Conservation (phyloP, 495 filamentous ascomycete species). For the Mytilinidion resinicola region DNA sequence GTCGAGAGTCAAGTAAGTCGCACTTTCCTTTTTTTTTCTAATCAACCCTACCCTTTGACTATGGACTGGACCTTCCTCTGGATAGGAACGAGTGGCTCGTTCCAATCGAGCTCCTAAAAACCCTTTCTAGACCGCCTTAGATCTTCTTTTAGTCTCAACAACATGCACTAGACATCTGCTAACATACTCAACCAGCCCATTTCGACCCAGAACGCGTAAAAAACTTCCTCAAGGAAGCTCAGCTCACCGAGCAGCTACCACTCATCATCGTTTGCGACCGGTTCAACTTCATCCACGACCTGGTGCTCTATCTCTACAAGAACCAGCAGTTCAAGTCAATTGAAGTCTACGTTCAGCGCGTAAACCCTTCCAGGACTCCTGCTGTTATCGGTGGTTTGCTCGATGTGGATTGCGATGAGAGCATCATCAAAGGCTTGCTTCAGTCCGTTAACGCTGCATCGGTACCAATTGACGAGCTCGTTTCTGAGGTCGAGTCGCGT, state of each 20-base stretch:
- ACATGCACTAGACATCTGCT: no score
- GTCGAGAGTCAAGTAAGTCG: constrained; percentile 66
- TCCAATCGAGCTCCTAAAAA: no score
- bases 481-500: constrained; percentile 86
- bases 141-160: no score
- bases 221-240: constrained; percentile 98
- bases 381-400: constrained; percentile 92
- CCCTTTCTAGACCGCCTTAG: no score
- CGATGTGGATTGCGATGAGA: constrained; percentile 96
- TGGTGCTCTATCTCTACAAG: constrained; percentile 96
- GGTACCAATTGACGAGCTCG: constrained; percentile 93
- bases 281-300: constrained; percentile 95
- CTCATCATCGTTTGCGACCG: constrained; percentile 98
- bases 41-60: not conserved
- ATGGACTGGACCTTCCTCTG: no score
- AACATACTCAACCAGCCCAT: constrained; percentile 45
- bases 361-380: constrained; percentile 90
- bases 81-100: no score
- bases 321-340: constrained; percentile 99
- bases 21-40: not conserved
- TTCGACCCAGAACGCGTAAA: constrained; percentile 97
- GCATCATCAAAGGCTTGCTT: constrained; percentile 90
- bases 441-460: constrained; percentile 73
- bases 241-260: constrained; percentile 84
- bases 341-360: constrained; percentile 97